These are phyloP conservation scores for Aspergillus sp. DNA, from an alignment of 2,329 filamentous ascomycete genomes.

Conservation along the genomic window DNA sequence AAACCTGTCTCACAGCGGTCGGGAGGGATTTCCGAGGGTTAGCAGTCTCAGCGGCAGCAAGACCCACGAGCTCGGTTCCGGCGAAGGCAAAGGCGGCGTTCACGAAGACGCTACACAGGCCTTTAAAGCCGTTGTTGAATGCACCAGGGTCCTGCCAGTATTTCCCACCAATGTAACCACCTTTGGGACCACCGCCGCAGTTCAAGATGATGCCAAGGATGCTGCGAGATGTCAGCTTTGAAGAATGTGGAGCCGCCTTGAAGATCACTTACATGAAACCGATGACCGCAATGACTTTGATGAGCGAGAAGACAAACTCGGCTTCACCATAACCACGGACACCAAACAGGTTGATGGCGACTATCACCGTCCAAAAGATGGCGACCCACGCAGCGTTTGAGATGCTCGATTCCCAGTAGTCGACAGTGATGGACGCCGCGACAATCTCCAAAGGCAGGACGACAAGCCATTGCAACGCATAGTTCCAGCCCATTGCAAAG, in stretches of 20 bases:
- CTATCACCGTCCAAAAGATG: constrained; percentile 73
- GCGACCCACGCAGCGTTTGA: constrained; percentile 75
- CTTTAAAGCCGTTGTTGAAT: constrained; percentile 64
- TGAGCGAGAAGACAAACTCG: constrained; percentile 79
- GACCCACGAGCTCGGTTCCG: constrained; percentile 61
- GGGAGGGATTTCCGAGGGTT: constrained; percentile 70
- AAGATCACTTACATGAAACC: constrained; percentile 69
- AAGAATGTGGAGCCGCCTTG: neutral
- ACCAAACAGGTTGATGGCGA: constrained; percentile 81
- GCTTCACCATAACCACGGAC: constrained; percentile 87
- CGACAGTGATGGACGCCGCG: constrained; percentile 77
- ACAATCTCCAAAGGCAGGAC: constrained; percentile 83
- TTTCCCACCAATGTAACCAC: constrained; percentile 74
- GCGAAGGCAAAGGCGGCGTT: constrained; percentile 62
- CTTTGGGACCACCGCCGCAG: constrained; percentile 70
- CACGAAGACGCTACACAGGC: constrained; percentile 62
- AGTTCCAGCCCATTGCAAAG: constrained; percentile 95
- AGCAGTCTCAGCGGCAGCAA: constrained; percentile 57
- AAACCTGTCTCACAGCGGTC: constrained; percentile 86
- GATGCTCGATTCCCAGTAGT: constrained; percentile 69
- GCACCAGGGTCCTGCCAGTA: constrained; percentile 81
- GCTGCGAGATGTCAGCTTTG: constrained; percentile 42
- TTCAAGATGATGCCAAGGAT: constrained; percentile 84
- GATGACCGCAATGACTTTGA: constrained; percentile 83
- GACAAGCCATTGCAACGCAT: constrained; percentile 83